Conservation (phyloP, 2,329 filamentous ascomycete species). For the Magnaporthiopsis incrustans region DNA sequence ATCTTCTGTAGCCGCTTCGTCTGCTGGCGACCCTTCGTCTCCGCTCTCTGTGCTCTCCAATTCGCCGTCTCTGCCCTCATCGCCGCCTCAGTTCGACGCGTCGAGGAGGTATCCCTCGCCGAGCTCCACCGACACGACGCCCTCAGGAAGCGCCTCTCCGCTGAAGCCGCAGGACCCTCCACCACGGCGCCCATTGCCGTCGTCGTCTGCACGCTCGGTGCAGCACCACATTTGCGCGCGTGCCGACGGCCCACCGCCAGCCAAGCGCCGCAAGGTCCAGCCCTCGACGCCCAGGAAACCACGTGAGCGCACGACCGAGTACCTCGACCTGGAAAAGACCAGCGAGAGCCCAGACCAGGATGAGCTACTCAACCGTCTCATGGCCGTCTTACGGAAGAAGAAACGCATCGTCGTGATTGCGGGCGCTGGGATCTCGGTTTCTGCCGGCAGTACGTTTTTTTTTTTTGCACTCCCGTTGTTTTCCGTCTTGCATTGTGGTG, state of each 20-base stretch:
- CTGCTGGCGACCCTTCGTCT: slow-evolving; percentile 33
- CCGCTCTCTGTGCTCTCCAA: slow-evolving; percentile 46
- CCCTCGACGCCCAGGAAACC: slow-evolving; percentile 40
- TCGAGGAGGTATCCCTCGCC: slow-evolving; percentile 45
- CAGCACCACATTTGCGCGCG: slow-evolving; percentile 29
- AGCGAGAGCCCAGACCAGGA: slow-evolving; percentile 43
- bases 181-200: slow-evolving; percentile 13
- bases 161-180: slow-evolving; percentile 33
- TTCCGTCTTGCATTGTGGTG: slow-evolving; percentile 3
- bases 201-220: slow-evolving; percentile 9
- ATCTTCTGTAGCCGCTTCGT: slow-evolving; percentile 1
- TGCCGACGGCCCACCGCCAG: slow-evolving; percentile 55
- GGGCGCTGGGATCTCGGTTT: slow-evolving; percentile 93
- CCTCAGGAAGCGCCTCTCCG: slow-evolving; percentile 44
- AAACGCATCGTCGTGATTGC: slow-evolving; percentile 96
- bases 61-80: slow-evolving; percentile 44
- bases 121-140: slow-evolving; percentile 28
- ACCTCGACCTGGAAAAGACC: slow-evolving; percentile 59
- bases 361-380: slow-evolving; percentile 60
- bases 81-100: slow-evolving; percentile 28
- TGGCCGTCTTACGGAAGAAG: slow-evolving; percentile 73
- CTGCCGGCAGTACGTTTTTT: slow-evolving; percentile 68
- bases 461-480: neutral
- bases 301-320: slow-evolving; percentile 60
- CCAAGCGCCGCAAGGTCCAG: slow-evolving; percentile 65